Evolutionary conservation across 306 rosid species (phyloP).

Genomic region (Lablab purpureus): DNA sequence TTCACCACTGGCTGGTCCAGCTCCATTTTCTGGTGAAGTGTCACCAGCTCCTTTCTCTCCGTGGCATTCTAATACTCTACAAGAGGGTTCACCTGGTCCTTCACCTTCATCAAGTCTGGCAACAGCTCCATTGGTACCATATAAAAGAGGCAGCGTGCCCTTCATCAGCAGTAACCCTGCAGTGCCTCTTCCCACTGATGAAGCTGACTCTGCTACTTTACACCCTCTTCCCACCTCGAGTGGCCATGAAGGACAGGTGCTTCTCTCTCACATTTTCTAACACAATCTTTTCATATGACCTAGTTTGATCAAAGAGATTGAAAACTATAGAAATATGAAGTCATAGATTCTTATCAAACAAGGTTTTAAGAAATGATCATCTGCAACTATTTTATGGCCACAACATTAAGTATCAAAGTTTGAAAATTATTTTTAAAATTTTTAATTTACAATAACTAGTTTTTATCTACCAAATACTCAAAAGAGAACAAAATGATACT

Average conservation of each 20-base stretch:
- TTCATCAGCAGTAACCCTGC: conserved; percentile 61
- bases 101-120: neutral
- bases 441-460: too few species aligned
- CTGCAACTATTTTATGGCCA: neutral
- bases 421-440: too few species aligned
- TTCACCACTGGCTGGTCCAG: neutral
- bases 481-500: too few species aligned
- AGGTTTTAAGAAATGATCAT: neutral
- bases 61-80: neutral
- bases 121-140: neutral
- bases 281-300: neutral
- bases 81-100: neutral
- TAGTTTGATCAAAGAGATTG: too few species aligned
- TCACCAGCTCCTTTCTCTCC: neutral
- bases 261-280: neutral
- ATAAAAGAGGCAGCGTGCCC: conserved; percentile 1
- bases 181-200: conserved; percentile 25
- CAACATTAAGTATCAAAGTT: too few species aligned
- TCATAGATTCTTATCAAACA: neutral
- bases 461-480: too few species aligned
- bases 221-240: conserved; percentile 54
- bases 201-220: neutral
- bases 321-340: too few species aligned
- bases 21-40: neutral
- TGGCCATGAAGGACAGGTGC: neutral